Conservation (phyloP, 2,329 filamentous ascomycete species). For the Trichoderma lentiforme region DNA sequence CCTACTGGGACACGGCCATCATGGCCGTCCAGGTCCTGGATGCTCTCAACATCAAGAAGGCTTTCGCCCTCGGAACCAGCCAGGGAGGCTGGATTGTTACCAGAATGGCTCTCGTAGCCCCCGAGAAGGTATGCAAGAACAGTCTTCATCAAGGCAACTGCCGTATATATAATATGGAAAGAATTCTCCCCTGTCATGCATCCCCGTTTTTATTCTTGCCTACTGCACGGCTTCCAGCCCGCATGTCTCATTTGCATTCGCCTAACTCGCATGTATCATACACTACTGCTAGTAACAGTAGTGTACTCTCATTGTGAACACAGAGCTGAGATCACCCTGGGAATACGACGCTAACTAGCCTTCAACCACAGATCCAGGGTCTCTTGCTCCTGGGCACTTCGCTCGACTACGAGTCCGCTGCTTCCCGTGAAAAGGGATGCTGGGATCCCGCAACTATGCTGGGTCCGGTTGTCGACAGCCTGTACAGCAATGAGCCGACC, state of each 20-base stretch:
- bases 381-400: slow-evolving; percentile 49
- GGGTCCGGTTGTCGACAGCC: slow-evolving; percentile 41
- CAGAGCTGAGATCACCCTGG: neutral
- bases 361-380: slow-evolving; percentile 41
- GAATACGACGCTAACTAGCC: neutral
- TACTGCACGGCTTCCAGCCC: neutral
- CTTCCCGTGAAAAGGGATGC: slow-evolving; percentile 44
- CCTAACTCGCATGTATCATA: neutral
- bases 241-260: slow-evolving; percentile 1
- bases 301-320: neutral
- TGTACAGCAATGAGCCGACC: slow-evolving; percentile 38
- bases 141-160: neutral
- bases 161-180: neutral
- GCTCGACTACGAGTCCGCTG: slow-evolving; percentile 51
- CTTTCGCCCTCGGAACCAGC: slow-evolving; percentile 49
- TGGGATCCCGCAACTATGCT: slow-evolving; percentile 47
- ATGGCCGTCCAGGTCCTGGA: slow-evolving; percentile 57
- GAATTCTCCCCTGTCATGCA: neutral
- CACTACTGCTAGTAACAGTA: neutral
- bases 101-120: slow-evolving; percentile 50
- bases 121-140: slow-evolving; percentile 39
- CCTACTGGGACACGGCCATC: slow-evolving; percentile 53
- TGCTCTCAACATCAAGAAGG: slow-evolving; percentile 44
- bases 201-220: neutral
- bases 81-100: slow-evolving; percentile 51